phyloP scores from a whole-genome alignment of 2,329 filamentous ascomycete species.

The Didymella pinodella region DNA sequence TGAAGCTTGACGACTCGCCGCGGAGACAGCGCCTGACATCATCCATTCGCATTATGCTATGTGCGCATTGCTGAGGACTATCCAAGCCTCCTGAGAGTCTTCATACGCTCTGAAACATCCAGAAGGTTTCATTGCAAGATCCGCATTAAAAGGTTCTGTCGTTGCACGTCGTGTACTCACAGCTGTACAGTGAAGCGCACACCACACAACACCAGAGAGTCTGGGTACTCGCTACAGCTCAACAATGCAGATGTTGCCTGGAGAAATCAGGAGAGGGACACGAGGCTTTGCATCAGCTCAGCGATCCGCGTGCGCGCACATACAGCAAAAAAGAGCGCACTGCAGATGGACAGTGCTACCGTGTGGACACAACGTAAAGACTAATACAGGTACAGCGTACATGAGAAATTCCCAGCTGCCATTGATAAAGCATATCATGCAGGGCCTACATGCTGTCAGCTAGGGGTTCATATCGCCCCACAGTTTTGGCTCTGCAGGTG shows the following conservation, averaged over 20 bases:
- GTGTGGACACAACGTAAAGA: not conserved
- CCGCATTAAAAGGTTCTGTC: not conserved
- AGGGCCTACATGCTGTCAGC: not conserved
- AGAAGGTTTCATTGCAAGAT: not conserved
- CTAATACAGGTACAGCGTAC: not conserved
- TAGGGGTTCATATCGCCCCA: not conserved
- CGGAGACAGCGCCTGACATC: constrained; percentile 2
- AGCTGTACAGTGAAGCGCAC: not conserved
- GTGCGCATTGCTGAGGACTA: not conserved
- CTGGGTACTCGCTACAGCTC: not conserved
- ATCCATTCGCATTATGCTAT: not conserved
- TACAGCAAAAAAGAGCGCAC: not conserved
- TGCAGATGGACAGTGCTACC: not conserved
- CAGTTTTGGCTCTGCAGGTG: not conserved
- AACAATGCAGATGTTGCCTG: not conserved
- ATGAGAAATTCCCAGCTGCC: not conserved
- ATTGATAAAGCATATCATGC: not conserved
- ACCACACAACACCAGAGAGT: not conserved
- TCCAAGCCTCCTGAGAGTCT: not conserved
- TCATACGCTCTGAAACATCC: not conserved
- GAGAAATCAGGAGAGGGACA: not conserved
- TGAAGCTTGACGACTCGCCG: constrained; percentile 4
- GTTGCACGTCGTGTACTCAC: not conserved
- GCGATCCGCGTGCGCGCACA: not conserved
- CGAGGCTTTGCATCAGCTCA: not conserved